Conservation (phyloP, 768 basidiomycete species). For the Atractiella rhizophila region DNA sequence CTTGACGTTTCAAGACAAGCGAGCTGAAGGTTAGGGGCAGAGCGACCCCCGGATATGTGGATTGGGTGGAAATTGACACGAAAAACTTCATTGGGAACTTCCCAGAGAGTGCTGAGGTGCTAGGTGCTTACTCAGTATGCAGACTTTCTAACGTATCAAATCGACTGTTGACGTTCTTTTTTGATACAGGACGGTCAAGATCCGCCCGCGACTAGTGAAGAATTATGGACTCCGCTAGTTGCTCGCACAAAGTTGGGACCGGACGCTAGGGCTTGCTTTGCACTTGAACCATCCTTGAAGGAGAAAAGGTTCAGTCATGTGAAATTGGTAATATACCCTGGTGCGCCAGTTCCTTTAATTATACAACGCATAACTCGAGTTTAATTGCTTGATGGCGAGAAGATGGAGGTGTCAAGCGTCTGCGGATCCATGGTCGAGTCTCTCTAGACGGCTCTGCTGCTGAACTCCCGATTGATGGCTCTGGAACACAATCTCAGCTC, state of each 20-base stretch:
- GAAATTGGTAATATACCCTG: slow-evolving; percentile 61
- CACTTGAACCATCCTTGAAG: slow-evolving; percentile 37
- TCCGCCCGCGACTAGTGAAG: slow-evolving; percentile 23
- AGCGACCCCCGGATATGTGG: slow-evolving; percentile 46
- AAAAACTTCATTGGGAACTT: slow-evolving; percentile 90
- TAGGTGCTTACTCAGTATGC: slow-evolving; percentile 27
- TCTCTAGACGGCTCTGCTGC: background rate
- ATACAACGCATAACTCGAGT: background rate
- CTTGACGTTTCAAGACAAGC: background rate
- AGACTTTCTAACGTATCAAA: background rate
- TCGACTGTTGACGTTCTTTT: background rate
- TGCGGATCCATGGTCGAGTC: slow-evolving; percentile 46
- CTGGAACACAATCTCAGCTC: too few relatives aligned
- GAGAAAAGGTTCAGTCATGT: slow-evolving; percentile 50
- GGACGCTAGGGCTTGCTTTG: slow-evolving; percentile 69
- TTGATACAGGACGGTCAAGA: slow-evolving; percentile 15
- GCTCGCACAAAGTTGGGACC: slow-evolving; percentile 59
- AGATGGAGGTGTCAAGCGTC: slow-evolving; percentile 82
- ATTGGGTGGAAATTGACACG: slow-evolving; percentile 65
- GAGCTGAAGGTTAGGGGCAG: slow-evolving; percentile 23
- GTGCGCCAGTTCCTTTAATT: slow-evolving; percentile 15
- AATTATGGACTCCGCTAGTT: slow-evolving; percentile 55
- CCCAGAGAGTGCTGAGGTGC: slow-evolving; percentile 61
- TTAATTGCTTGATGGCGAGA: background rate
- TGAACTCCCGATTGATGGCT: slow-evolving; percentile 2